A percentile compares a stretch with the other conserved stretches of the same genome.
These are phyloP conservation scores for Epipyxis sp. DNA, from an alignment of 108 stramenopile species.

Conservation along the genomic window DNA sequence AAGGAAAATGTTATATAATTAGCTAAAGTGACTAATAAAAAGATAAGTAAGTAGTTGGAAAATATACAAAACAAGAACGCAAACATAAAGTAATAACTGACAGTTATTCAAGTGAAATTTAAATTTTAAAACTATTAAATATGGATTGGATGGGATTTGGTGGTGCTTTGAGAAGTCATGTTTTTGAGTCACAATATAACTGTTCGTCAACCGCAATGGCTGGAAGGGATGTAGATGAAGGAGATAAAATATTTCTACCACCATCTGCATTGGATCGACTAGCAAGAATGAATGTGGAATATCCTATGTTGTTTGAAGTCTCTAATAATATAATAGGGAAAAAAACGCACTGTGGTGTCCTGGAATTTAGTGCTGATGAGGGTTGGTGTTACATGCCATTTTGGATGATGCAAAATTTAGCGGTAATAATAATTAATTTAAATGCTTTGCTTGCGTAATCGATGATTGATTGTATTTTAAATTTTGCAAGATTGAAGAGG, in stretches of 20 bases:
- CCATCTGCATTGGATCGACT: conserved; percentile 92
- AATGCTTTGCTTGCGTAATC: too few relatives aligned
- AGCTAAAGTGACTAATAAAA: too few relatives aligned
- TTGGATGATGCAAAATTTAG: conserved; percentile 98
- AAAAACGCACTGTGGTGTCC: conserved; percentile 86
- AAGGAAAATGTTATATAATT: background rate
- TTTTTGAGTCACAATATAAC: conserved; percentile 20
- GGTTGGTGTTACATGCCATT: conserved; percentile 92
- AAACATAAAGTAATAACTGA: too few relatives aligned
- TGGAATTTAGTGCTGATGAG: conserved; percentile 99
- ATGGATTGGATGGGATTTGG: background rate
- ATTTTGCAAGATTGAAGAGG: conserved; percentile 60
- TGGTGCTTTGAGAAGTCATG: background rate
- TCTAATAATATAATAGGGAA: conserved; percentile 57
- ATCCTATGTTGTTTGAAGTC: conserved; percentile 88
- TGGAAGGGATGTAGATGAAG: conserved; percentile 53
- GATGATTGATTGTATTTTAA: background rate
- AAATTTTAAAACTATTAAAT: background rate
- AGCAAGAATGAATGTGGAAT: conserved; percentile 70
- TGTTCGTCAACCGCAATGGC: background rate
- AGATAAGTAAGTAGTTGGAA: too few relatives aligned
- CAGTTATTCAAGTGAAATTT: too few relatives aligned
- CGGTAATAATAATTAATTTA: background rate
- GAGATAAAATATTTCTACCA: conserved; percentile 96
- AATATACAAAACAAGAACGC: too few relatives aligned